Evolutionary conservation across 352 stramenopile species (phyloP), one percentile per base, ranked within the genome.

Genomic region (Pythium guiyangense): DNA sequence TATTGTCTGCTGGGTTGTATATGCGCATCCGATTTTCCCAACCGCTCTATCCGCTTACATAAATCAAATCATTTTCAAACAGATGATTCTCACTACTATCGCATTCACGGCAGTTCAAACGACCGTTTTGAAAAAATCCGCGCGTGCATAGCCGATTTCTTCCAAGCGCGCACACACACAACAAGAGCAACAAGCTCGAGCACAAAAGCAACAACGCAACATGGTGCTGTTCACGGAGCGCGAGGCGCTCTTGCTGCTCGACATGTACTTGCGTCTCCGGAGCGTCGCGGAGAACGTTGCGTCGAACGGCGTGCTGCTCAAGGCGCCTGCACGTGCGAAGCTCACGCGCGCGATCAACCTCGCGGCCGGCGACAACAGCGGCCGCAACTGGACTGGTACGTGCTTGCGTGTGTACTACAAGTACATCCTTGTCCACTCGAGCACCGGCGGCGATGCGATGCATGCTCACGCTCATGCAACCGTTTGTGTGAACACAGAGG

Each of bases 221-320:
- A 86, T 86, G 73, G 76, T 86, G 67, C 57, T 86, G 27, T 86
- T 86, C 67, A 66, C 69, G 11, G 76, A 82, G 73, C 11, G 47
- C 2, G 73, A 86, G 70, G 63, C 67, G 44, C 57, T 74, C 59
- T 53, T 69, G 60, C 63, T 86, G 63, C 65, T 86, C 52, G 76
- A 86, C 39, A 48, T 80, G 53, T 84, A 82, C 56, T 54, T 67
- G 49, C 57, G 62, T 25, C 63, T 79, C 56, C 76, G 66, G 46
- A 63, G 59, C 11, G 62, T 74, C 14, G 48, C 71, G 42, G 62
- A 63, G 52, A 86, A 86, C 59, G 63, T 83, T 14, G 74, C 76
- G 45, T 69, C 57, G 18, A 73, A 64, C 44, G 76, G 76, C 47
- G 67, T 79, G 26, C 58, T 81, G 66, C 73, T 86, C 35, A 73